These are phyloP conservation scores for Taphrina wiesneri DNA, from an alignment of 1,139 yeast species.

Conservation along the genomic window DNA sequence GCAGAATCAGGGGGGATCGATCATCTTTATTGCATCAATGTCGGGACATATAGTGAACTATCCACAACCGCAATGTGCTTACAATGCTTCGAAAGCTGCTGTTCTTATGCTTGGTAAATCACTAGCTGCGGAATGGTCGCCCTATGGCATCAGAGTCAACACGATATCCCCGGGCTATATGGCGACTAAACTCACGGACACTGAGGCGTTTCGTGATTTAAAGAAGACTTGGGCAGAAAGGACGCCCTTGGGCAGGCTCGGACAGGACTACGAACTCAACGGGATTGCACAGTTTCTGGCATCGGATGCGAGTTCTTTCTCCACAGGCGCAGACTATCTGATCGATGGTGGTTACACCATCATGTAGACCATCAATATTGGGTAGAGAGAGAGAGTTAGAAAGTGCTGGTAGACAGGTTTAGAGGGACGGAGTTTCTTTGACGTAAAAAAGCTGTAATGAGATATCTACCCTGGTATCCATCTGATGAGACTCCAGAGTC, in stretches of 20 bases:
- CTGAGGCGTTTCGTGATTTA: slow-evolving; percentile 53
- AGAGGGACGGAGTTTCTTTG: neutral
- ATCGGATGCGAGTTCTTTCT: slow-evolving; percentile 76
- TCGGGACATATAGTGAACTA: slow-evolving; percentile 85
- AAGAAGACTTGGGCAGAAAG: slow-evolving; percentile 65
- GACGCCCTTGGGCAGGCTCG: slow-evolving; percentile 81
- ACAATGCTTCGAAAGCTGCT: slow-evolving; percentile 36
- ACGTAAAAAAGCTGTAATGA: no score
- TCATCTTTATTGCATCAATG: slow-evolving; percentile 86
- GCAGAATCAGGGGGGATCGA: slow-evolving; percentile 66
- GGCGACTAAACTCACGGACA: slow-evolving; percentile 56
- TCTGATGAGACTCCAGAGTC: no score
- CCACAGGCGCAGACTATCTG: slow-evolving; percentile 77
- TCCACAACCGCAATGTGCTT: slow-evolving; percentile 82
- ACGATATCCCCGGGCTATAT: slow-evolving; percentile 81
- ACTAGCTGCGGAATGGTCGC: slow-evolving; percentile 84
- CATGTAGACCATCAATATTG: slow-evolving; percentile 1
- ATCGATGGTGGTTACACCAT: slow-evolving; percentile 63
- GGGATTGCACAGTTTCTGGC: slow-evolving; percentile 55
- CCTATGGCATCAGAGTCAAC: slow-evolving; percentile 72
- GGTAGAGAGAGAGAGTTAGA: no score
- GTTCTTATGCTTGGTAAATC: slow-evolving; percentile 59
- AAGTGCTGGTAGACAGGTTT: neutral
- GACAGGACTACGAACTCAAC: slow-evolving; percentile 71
- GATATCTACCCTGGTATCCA: no score